These are phyloP conservation scores for Aureobasidium subglaciale DNA, from an alignment of 2,329 filamentous ascomycete species.

Conservation along the genomic window DNA sequence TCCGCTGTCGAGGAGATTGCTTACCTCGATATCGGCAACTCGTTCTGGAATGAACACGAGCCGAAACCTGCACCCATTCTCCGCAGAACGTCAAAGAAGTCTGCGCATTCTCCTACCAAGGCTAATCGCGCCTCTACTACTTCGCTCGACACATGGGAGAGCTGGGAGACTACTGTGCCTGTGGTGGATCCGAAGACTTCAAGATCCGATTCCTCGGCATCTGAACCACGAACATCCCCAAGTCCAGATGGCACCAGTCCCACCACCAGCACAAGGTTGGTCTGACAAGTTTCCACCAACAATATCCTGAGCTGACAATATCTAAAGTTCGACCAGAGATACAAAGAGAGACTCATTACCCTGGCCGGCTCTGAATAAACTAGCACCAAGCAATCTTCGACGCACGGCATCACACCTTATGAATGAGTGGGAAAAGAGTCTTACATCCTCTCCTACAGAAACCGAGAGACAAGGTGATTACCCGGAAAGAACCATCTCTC, in stretches of 20 bases:
- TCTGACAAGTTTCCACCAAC: no score
- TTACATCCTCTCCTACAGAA: slow-evolving; percentile 33
- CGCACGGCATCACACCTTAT: slow-evolving; percentile 78
- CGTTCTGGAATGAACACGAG: slow-evolving; percentile 39
- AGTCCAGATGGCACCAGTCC: slow-evolving; percentile 29
- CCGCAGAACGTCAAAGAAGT: slow-evolving; percentile 13
- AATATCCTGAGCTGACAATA: not conserved
- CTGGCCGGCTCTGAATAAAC: slow-evolving; percentile 64
- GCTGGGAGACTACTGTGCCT: slow-evolving; percentile 44
- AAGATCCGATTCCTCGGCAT: slow-evolving; percentile 40
- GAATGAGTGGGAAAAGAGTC: slow-evolving; percentile 82
- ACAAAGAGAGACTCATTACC: slow-evolving; percentile 41
- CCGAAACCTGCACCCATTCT: slow-evolving; percentile 22
- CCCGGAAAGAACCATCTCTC: not conserved
- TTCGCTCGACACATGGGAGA: slow-evolving; percentile 38
- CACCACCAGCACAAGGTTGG: slow-evolving; percentile 6
- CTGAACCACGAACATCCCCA: slow-evolving; percentile 33
- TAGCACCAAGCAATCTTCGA: slow-evolving; percentile 70
- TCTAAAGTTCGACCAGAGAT: slow-evolving; percentile 9
- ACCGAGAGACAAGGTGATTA: slow-evolving; percentile 6
- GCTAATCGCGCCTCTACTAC: slow-evolving; percentile 32
- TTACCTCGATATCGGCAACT: slow-evolving; percentile 31
- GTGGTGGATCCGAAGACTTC: slow-evolving; percentile 18
- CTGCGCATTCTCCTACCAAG: slow-evolving; percentile 19
- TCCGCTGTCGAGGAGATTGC: slow-evolving; percentile 17